These are phyloP conservation scores for Alternaria metachromatica DNA, from an alignment of 2,329 filamentous ascomycete genomes.

Conservation along the genomic window DNA sequence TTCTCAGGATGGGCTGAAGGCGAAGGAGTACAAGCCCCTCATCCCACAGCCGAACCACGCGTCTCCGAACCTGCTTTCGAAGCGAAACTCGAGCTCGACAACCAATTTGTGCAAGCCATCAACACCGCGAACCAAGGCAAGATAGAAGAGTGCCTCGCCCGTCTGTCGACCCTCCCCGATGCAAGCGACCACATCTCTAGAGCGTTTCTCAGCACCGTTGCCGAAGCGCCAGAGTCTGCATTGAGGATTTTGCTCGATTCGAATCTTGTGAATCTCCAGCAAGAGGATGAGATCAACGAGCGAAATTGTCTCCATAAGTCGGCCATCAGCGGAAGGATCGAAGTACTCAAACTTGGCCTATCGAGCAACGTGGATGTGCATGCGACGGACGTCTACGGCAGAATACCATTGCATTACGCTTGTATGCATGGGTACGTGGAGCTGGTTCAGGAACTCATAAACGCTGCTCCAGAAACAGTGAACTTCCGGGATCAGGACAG, in stretches of 20 bases:
- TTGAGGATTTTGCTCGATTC: constrained; percentile 80
- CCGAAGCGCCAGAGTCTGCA: constrained; percentile 80
- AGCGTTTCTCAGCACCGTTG: constrained; percentile 88
- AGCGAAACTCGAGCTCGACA: constrained; percentile 89
- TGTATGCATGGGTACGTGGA: constrained; percentile 91
- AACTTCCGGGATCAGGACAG: constrained; percentile 94
- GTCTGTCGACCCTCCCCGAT: constrained; percentile 68
- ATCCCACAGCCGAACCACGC: constrained; percentile 38
- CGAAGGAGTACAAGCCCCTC: constrained; percentile 79
- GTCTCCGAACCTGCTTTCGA: constrained; percentile 51
- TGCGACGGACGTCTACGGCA: constrained; percentile 88
- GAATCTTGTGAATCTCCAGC: constrained; percentile 84
- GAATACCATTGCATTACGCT: constrained; percentile 92
- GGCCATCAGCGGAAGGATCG: constrained; percentile 87
- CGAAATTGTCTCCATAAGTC: constrained; percentile 95
- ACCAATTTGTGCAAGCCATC: constrained; percentile 85
- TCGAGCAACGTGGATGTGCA: constrained; percentile 76
- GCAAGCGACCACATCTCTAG: constrained; percentile 80
- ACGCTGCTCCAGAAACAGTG: constrained; percentile 75
- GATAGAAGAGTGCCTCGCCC: constrained; percentile 79
- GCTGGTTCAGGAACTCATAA: constrained; percentile 77
- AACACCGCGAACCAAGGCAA: constrained; percentile 79
- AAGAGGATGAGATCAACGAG: constrained; percentile 97
- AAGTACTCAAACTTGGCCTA: constrained; percentile 80
- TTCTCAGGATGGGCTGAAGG: constrained; percentile 97